Evolutionary conservation across 352 stramenopile species (phyloP).

Genomic region (Globisporangium orthogonon): DNA sequence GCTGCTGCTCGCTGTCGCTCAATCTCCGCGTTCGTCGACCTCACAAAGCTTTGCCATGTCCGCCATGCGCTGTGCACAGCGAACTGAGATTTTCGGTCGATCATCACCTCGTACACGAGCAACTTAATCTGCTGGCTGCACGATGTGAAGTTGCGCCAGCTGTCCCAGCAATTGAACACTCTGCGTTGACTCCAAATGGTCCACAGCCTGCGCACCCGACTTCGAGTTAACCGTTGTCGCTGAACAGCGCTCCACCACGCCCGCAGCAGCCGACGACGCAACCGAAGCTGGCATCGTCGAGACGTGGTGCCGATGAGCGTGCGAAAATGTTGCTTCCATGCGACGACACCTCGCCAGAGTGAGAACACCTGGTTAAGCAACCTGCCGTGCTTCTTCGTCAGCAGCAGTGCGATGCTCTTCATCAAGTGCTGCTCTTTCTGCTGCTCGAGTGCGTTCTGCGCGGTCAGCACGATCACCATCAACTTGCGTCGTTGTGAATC

Average conservation of each 20-base stretch:
- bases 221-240: not conserved
- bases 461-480: constrained; percentile 23
- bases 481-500: constrained; percentile 24
- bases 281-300: constrained; percentile 1
- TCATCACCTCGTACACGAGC: constrained; percentile 7
- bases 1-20: not conserved
- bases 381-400: constrained; percentile 18
- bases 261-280: not conserved
- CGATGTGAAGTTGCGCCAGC: constrained; percentile 1
- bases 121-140: not conserved
- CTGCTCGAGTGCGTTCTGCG: constrained; percentile 22
- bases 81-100: not conserved
- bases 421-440: constrained; percentile 25
- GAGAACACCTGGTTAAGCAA: constrained; percentile 3
- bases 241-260: not conserved
- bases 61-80: constrained; percentile 7
- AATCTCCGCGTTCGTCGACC: not conserved
- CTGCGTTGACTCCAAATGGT: not conserved
- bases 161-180: not conserved
- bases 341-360: constrained; percentile 3
- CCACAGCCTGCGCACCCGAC: constrained; percentile 1
- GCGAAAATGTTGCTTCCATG: not conserved
- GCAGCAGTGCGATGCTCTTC: constrained; percentile 15
- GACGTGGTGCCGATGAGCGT: not conserved
- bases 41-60: constrained; percentile 6